phyloP scores from a whole-genome alignment of 2,329 filamentous ascomycete species.

The Talaromyces marneffei region DNA sequence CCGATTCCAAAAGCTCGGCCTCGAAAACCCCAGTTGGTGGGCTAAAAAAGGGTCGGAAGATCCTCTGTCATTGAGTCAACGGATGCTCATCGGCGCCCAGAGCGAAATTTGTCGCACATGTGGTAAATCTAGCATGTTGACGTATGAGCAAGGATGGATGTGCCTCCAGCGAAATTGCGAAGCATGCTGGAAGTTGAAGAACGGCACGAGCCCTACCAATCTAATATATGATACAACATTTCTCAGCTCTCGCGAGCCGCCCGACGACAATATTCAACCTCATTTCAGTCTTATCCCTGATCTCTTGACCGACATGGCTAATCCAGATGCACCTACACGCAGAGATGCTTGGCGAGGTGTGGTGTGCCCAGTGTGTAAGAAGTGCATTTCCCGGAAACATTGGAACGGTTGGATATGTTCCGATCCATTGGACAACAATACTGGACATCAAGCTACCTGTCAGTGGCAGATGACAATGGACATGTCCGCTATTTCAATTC shows the following conservation, averaged over 20 bases:
- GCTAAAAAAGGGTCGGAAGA: conserved; percentile 30
- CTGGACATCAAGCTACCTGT: conserved; percentile 29
- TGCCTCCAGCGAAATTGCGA: conserved; percentile 44
- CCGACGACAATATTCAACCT: conserved; percentile 32
- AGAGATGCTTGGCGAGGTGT: conserved; percentile 56
- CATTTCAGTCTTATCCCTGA: conserved; percentile 37
- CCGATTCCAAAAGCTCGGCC: conserved; percentile 60
- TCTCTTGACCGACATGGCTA: conserved; percentile 33
- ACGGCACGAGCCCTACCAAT: conserved; percentile 23
- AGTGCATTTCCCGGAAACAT: conserved; percentile 54
- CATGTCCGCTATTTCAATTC: conserved; percentile 25
- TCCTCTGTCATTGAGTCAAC: conserved; percentile 24
- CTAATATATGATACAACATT: conserved; percentile 53
- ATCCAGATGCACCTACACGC: conserved; percentile 43
- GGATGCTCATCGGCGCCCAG: conserved; percentile 24
- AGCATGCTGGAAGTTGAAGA: conserved; percentile 48
- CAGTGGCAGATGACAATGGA: conserved; percentile 40
- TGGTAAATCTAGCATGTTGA: conserved; percentile 23
- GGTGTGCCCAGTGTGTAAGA: conserved; percentile 58
- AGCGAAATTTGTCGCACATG: conserved; percentile 40
- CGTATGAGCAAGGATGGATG: conserved; percentile 50
- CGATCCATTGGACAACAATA: conserved; percentile 15
- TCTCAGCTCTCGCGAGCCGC: conserved; percentile 48
- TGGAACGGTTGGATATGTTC: conserved; percentile 60
- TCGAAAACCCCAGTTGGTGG: conserved; percentile 55